phyloP scores from a whole-genome alignment of 495 filamentous ascomycete species.

The Podospora pseudopauciseta region DNA sequence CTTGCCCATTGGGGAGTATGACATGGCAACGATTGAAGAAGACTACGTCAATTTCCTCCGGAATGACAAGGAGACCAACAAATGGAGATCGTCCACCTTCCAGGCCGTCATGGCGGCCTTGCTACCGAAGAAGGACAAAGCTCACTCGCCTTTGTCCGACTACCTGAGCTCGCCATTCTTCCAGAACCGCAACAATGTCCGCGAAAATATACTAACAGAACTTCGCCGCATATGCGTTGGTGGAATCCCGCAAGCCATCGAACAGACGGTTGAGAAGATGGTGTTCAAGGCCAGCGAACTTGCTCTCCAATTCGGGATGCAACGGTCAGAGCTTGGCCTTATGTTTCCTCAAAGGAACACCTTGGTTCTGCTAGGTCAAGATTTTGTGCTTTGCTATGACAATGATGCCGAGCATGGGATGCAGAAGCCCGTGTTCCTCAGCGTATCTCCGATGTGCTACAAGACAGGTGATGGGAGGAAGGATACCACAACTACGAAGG shows the following conservation, averaged over 20 bases:
- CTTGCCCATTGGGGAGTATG: not conserved
- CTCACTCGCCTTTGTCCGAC: too few relatives aligned
- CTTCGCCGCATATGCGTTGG: not conserved
- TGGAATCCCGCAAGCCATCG: constrained; percentile 2
- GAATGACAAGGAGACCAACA: constrained; percentile 25
- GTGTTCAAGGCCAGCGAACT: constrained; percentile 7
- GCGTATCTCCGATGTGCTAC: constrained; percentile 8
- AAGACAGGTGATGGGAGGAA: constrained; percentile 8
- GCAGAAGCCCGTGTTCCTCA: not conserved
- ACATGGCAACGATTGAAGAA: not conserved
- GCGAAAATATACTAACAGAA: not conserved
- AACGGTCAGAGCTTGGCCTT: constrained; percentile 9
- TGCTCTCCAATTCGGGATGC: constrained; percentile 10
- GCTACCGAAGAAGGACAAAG: not conserved
- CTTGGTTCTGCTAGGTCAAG: not conserved
- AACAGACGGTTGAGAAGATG: not conserved
- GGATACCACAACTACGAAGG: not conserved
- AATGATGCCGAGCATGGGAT: not conserved
- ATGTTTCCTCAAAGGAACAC: not conserved
- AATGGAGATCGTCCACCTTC: constrained; percentile 31
- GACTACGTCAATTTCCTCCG: constrained; percentile 16
- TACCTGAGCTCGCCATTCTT: not conserved
- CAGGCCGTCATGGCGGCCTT: constrained; percentile 22
- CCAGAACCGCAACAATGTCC: constrained; percentile 7
- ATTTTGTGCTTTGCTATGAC: constrained; percentile 8